Base-by-base conservation (phyloP, 176 grass and related monocot species). In the Poa pratensis region DNA sequence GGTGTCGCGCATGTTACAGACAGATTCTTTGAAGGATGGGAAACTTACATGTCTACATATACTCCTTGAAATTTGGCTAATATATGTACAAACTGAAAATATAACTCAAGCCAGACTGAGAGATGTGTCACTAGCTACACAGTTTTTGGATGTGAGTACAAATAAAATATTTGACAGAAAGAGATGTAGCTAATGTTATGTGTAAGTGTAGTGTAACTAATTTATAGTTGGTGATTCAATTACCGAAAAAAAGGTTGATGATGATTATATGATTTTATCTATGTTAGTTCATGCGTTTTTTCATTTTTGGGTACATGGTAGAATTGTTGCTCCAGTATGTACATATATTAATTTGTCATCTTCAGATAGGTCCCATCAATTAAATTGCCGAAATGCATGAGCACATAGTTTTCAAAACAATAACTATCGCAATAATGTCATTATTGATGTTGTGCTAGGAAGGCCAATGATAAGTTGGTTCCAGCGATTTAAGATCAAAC, bases 381-480 rank as follows among this genome's bases (percentile, higher is more conserved):
- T 83, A 75, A 80, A 90, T 79, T 15, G 40, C 27, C 17, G 74
- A 74, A 79, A 60, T 83, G 55, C 79, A 86, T 87, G 68, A 90
- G 66, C 24, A 83, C 58, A 83, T 79, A 79, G 80, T 79, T 87
- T 83, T 79, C 84, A 78, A 87, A 76, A 90, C 81, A 68, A 90
- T 90, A 84, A 76, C 76, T 87, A 81, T 87, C 40, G 0, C 69
- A 80, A 87, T 80, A 87, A 84, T 87, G 68, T 17, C 75, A 40
- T 79, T 84, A 76, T 87, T 87, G 89, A 84, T 87, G 85, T 5
- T 40, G 22, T 57, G 63, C 83, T 87, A 69, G 76, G 69, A 81
- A 91, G 89, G 77, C 60, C 85, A 91, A 87, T 91, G 81, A 87
- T 87, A 91, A 63, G 89, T 87, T 84, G 83, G 81, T 80, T 87